These are phyloP conservation scores for Ophiostoma populinum DNA, from an alignment of 2,329 filamentous ascomycete species.

Conservation along the genomic window DNA sequence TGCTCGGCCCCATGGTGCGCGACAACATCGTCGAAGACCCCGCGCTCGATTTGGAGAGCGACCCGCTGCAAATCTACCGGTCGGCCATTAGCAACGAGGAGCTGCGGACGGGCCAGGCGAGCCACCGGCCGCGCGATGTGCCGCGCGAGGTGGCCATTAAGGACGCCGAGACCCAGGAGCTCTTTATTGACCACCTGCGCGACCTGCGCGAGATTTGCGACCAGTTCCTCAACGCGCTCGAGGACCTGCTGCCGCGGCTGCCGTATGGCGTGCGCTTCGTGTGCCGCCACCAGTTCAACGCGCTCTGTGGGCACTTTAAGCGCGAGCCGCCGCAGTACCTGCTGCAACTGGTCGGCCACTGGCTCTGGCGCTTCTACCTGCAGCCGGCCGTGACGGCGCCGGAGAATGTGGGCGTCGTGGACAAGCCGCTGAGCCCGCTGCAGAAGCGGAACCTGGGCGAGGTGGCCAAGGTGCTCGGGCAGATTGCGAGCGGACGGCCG, in stretches of 20 bases:
- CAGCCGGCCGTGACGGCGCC: conserved; percentile 79
- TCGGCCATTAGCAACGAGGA: conserved; percentile 96
- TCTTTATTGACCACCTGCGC: conserved; percentile 87
- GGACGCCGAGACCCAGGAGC: conserved; percentile 76
- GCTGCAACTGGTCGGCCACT: conserved; percentile 71
- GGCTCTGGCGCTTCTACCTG: conserved; percentile 89
- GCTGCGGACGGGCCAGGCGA: conserved; percentile 73
- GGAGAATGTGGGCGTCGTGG: conserved; percentile 83
- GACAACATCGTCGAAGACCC: conserved; percentile 90
- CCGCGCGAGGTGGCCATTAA: conserved; percentile 88
- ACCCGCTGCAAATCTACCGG: conserved; percentile 92
- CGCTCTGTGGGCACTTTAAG: conserved; percentile 59
- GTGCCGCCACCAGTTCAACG: conserved; percentile 69
- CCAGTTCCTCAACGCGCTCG: conserved; percentile 66
- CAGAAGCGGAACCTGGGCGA: conserved; percentile 87
- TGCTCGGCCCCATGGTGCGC: conserved; percentile 69
- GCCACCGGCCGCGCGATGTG: conserved; percentile 65
- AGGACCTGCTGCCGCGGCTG: conserved; percentile 73
- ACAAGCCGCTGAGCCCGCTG: conserved; percentile 71
- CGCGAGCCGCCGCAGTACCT: conserved; percentile 61
- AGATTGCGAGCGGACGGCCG: conserved; percentile 71
- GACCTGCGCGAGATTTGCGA: conserved; percentile 90
- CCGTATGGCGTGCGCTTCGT: conserved; percentile 86
- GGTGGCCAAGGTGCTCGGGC: conserved; percentile 78
- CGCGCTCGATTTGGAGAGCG: conserved; percentile 81